A percentile compares a stretch with the other conserved stretches of the same genome.
phyloP scores from a whole-genome alignment of 768 basidiomycete species.

The Boletus rubropictus region DNA sequence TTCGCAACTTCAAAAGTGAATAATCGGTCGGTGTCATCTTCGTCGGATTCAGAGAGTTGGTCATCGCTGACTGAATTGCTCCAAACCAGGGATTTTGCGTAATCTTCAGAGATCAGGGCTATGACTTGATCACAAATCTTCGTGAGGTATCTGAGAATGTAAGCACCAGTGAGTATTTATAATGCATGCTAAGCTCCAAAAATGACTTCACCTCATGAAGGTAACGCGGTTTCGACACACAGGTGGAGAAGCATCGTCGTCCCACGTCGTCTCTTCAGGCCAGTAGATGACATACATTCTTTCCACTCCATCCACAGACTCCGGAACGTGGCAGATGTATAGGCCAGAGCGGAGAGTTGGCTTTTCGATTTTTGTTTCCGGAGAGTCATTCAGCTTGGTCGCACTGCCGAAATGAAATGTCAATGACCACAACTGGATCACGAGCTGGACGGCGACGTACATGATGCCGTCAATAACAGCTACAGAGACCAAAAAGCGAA shows the following conservation, averaged over 20 bases:
- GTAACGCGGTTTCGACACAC: constrained; percentile 49
- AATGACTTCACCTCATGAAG: constrained; percentile 47
- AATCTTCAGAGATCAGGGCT: constrained; percentile 43
- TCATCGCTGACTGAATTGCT: constrained; percentile 28
- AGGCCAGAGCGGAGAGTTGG: constrained; percentile 44
- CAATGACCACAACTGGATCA: not conserved
- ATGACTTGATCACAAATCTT: constrained; percentile 52
- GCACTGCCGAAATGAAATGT: constrained; percentile 8
- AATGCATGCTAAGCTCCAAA: not conserved
- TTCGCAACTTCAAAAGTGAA: constrained; percentile 54
- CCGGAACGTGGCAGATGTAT: constrained; percentile 36
- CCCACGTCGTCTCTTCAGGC: constrained; percentile 58
- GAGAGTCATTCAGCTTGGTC: constrained; percentile 2
- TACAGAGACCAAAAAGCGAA: constrained; percentile 38
- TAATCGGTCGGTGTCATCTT: constrained; percentile 43
- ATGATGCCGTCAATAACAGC: constrained; percentile 32
- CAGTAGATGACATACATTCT: constrained; percentile 51
- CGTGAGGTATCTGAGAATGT: constrained; percentile 44
- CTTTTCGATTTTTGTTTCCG: constrained; percentile 1
- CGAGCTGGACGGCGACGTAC: constrained; percentile 30
- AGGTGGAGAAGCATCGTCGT: constrained; percentile 43
- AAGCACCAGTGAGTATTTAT: not conserved
- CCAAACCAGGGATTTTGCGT: constrained; percentile 43
- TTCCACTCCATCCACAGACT: constrained; percentile 5
- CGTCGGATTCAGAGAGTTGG: constrained; percentile 23